phyloP scores from a whole-genome alignment of 2,329 filamentous ascomycete genomes.

The Diplodia sapinea region DNA sequence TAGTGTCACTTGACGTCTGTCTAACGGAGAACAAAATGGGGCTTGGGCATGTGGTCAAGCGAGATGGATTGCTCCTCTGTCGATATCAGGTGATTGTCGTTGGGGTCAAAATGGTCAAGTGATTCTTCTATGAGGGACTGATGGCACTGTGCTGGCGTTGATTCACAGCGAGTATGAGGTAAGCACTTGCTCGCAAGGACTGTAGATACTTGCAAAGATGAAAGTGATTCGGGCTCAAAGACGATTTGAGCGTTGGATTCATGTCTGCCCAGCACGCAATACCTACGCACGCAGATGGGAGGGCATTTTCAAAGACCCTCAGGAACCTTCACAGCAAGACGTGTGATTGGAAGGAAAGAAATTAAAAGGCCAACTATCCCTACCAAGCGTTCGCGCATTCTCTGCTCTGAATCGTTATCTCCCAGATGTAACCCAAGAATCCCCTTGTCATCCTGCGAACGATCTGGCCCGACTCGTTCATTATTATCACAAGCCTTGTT shows the following conservation, averaged over 20 bases:
- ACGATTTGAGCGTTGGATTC: neutral
- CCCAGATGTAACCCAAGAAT: neutral
- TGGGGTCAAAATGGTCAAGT: no score
- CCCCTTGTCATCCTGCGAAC: neutral
- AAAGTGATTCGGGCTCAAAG: neutral
- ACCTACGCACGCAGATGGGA: neutral
- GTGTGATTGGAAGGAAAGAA: neutral
- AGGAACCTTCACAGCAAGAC: neutral
- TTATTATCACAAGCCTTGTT: neutral
- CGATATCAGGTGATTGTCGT: no score
- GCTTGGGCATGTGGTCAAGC: no score
- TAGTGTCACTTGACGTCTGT: neutral
- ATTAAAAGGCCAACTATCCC: neutral
- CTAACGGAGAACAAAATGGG: neutral
- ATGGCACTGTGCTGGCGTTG: no score
- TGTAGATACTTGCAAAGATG: neutral
- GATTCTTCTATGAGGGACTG: neutral
- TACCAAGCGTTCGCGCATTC: neutral
- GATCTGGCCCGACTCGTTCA: neutral
- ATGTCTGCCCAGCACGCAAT: neutral
- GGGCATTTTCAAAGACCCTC: neutral
- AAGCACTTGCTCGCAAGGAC: neutral
- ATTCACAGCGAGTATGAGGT: neutral
- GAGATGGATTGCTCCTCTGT: no score
- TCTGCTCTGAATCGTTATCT: neutral